phyloP scores from a whole-genome alignment of 345 rosid species.

The Populus ilicifolia region DNA sequence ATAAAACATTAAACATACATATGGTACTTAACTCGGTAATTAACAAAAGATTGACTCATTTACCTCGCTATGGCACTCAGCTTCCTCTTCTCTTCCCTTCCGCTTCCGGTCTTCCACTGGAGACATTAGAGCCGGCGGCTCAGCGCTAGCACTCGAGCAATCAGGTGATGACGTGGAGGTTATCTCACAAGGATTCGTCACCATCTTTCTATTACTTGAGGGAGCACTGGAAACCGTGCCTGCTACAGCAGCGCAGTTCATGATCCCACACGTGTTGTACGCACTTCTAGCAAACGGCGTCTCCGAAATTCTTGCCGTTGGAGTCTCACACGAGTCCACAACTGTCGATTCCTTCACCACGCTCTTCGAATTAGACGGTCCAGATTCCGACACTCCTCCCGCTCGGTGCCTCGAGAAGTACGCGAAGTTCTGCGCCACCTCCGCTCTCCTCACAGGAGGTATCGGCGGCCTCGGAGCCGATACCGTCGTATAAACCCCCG shows the following conservation, averaged over 20 bases:
- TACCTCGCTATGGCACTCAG: slow-evolving; percentile 67
- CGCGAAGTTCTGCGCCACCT: slow-evolving; percentile 48
- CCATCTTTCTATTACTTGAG: slow-evolving; percentile 14
- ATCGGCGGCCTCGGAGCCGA: slow-evolving; percentile 44
- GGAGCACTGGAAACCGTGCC: slow-evolving; percentile 23
- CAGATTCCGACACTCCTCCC: slow-evolving; percentile 32
- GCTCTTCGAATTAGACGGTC: slow-evolving; percentile 40
- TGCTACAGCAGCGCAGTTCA: slow-evolving; percentile 23
- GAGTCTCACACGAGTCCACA: slow-evolving; percentile 58
- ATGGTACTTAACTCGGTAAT: slow-evolving; percentile 10
- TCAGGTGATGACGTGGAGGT: slow-evolving; percentile 48
- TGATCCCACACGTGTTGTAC: slow-evolving; percentile 26
- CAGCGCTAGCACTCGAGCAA: slow-evolving; percentile 54
- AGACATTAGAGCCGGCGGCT: slow-evolving; percentile 34
- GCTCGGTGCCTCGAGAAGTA: slow-evolving; percentile 48
- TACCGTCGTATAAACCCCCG: background rate
- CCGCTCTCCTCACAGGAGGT: slow-evolving; percentile 38
- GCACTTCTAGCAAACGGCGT: slow-evolving; percentile 17
- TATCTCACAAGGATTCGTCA: slow-evolving; percentile 36
- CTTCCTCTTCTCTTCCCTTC: slow-evolving; percentile 57
- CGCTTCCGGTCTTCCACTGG: slow-evolving; percentile 59
- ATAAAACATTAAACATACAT: background rate
- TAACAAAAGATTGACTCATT: slow-evolving; percentile 15
- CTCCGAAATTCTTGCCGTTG: slow-evolving; percentile 35
- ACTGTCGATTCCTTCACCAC: slow-evolving; percentile 53